A percentile compares a stretch with the other conserved stretches of the same genome.
These are phyloP conservation scores for Neurospora sp. DNA, from an alignment of 495 filamentous ascomycete genomes.

Conservation along the genomic window DNA sequence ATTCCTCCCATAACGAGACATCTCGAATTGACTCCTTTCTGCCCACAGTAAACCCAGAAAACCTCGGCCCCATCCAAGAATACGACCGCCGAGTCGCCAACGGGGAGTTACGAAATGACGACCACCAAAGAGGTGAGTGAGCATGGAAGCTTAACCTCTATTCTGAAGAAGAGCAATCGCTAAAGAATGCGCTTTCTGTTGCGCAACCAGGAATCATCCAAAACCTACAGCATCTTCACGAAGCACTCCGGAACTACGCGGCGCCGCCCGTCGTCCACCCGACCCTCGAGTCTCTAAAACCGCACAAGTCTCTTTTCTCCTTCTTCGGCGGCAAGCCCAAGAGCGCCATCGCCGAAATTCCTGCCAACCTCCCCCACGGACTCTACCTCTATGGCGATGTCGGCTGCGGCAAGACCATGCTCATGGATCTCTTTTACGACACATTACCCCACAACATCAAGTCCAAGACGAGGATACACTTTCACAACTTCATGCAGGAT, in stretches of 20 bases:
- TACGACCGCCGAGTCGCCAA: slow-evolving; percentile 70
- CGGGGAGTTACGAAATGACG: slow-evolving; percentile 70
- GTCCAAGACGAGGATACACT: slow-evolving; percentile 91
- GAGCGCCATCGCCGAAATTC: slow-evolving; percentile 40
- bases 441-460: slow-evolving; percentile 73
- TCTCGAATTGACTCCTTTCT: neutral
- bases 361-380: slow-evolving; percentile 69
- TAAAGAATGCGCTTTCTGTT: neutral
- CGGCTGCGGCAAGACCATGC: slow-evolving; percentile 97
- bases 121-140: slow-evolving; percentile 78
- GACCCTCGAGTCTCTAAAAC: slow-evolving; percentile 58
- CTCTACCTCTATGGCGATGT: slow-evolving; percentile 96
- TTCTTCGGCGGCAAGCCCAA: slow-evolving; percentile 48
- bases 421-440: slow-evolving; percentile 98
- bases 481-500: slow-evolving; percentile 99
- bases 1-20: neutral
- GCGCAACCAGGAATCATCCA: slow-evolving; percentile 62
- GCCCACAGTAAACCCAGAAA: slow-evolving; percentile 13
- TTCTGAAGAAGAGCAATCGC: neutral
- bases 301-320: slow-evolving; percentile 55
- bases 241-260: slow-evolving; percentile 65
- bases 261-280: slow-evolving; percentile 68
- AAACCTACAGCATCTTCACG: slow-evolving; percentile 77
- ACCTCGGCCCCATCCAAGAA: slow-evolving; percentile 69
- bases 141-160: slow-evolving; percentile 7